Evolutionary conservation across 2,329 filamentous ascomycete genomes (phyloP), one percentile per base, ranked within the genome.

Genomic region (Fusarium tuaranense): DNA sequence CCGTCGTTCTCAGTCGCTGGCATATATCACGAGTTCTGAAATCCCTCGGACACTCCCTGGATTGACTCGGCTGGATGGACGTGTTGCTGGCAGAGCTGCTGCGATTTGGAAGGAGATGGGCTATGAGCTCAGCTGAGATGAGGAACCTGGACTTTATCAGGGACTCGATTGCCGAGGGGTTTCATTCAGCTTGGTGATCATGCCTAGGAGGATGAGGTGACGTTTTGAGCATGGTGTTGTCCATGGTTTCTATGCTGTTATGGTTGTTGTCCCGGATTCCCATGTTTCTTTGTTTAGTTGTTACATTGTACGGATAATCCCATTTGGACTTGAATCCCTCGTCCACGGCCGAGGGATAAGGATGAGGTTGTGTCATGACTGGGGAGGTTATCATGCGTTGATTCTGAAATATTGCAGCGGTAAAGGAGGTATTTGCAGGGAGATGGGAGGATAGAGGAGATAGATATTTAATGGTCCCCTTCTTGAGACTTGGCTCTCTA

Each of bases 271-370:
- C 48, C n/a, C 27, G 59, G 36, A 67, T 65, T 59, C 63, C 53
- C 70, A 65, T 53, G 44, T 67, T 66, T 65, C 59, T 67, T 64
- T 34, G 44, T 46, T 60, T 57, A 39, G 69, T 68, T 72, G 44
- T 46, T 63, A 67, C 64, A 41, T 69, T 65, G 46, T 60, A 65
- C 32, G 68, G 46, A 65, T 61, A 27, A 51, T 59, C 58, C 63
- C 48, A 36, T 65, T 22, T 38, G 39, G 39, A 58, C 22, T 65
- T 63, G 27, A 44, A 36, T 68, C 30, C 44, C 20, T 55, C 20
- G 9, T 39, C 27, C 44, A 32, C 18, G 48, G n/a, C 12, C 20
- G 13, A 25, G 22, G 34, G 20, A 30, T 14, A 34, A 32, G 60
- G 44, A 46, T 39, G 39, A 25, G 32, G 48, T 44, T 38, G 58